A percentile compares a stretch with the other conserved stretches of the same genome.
These are phyloP conservation scores for Phytopythium chamaehyphon DNA, from an alignment of 352 stramenopile genomes.

Conservation along the genomic window DNA sequence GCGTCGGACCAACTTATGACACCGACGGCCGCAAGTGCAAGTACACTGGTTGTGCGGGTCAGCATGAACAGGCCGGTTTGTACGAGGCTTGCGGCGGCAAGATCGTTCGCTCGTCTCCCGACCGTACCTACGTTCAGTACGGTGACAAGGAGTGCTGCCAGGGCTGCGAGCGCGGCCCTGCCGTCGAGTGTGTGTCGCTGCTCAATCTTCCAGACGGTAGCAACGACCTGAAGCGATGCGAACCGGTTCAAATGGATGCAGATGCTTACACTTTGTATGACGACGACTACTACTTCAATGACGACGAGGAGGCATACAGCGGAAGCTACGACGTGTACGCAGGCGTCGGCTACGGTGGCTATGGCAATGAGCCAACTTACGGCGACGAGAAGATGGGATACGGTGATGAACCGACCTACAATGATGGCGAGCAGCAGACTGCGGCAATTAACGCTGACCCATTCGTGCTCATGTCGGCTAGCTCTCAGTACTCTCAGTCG, in stretches of 20 bases:
- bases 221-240: conserved; percentile 56
- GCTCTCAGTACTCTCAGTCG: too few species aligned
- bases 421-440: too few species aligned
- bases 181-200: conserved; percentile 34
- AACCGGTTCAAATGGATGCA: conserved; percentile 11
- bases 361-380: too few species aligned
- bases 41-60: conserved; percentile 33
- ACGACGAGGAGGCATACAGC: not conserved
- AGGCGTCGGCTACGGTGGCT: too few species aligned
- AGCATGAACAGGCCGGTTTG: conserved; percentile 19
- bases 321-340: too few species aligned
- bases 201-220: conserved; percentile 30
- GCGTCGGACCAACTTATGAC: conserved; percentile 46
- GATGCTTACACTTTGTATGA: not conserved
- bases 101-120: conserved; percentile 17
- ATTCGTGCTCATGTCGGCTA: too few species aligned
- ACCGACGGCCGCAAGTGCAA: conserved; percentile 30
- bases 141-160: conserved; percentile 41
- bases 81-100: conserved; percentile 51
- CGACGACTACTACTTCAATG: not conserved
- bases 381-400: too few species aligned
- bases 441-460: too few species aligned
- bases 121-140: conserved; percentile 20
- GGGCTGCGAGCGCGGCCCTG: conserved; percentile 18
- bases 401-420: too few species aligned